A percentile compares a stretch with the other conserved stretches of the same genome.
phyloP scores from a whole-genome alignment of 768 basidiomycete genomes.

The Pleurotus citrinopileatus region DNA sequence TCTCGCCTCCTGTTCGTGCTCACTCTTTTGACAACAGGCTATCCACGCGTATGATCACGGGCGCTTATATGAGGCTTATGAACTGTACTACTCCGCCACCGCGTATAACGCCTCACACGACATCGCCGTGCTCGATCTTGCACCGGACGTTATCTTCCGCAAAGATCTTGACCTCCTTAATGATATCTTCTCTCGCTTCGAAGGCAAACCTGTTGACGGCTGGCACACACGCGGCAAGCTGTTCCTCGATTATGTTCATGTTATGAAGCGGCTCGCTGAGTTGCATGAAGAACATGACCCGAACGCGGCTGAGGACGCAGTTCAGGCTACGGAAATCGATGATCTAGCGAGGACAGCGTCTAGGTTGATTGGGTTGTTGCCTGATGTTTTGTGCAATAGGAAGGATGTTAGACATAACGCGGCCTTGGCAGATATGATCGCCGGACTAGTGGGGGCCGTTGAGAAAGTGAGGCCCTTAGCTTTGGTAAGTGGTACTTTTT shows the following conservation, averaged over 20 bases:
- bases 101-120: slow-evolving; percentile 75
- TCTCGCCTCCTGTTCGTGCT: slow-evolving; percentile 1
- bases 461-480: slow-evolving; percentile 59
- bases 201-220: slow-evolving; percentile 54
- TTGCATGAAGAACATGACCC: slow-evolving; percentile 42
- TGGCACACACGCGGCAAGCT: slow-evolving; percentile 90
- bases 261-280: slow-evolving; percentile 57
- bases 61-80: slow-evolving; percentile 70
- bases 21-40: slow-evolving; percentile 44
- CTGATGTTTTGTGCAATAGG: slow-evolving; percentile 60
- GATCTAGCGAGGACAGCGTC: slow-evolving; percentile 58
- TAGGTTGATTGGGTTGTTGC: slow-evolving; percentile 62
- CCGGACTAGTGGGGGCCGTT: slow-evolving; percentile 53
- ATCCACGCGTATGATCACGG: slow-evolving; percentile 59
- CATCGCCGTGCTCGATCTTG: slow-evolving; percentile 81
- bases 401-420: slow-evolving; percentile 64
- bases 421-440: slow-evolving; percentile 72
- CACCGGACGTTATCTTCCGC: slow-evolving; percentile 81
- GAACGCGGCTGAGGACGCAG: slow-evolving; percentile 41
- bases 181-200: slow-evolving; percentile 68
- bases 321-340: slow-evolving; percentile 53
- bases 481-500: slow-evolving; percentile 44
- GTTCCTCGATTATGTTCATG: slow-evolving; percentile 70
- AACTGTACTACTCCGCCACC: slow-evolving; percentile 69
- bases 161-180: slow-evolving; percentile 61